phyloP scores from a whole-genome alignment of 495 filamentous ascomycete species.

The Penicillium steckii region DNA sequence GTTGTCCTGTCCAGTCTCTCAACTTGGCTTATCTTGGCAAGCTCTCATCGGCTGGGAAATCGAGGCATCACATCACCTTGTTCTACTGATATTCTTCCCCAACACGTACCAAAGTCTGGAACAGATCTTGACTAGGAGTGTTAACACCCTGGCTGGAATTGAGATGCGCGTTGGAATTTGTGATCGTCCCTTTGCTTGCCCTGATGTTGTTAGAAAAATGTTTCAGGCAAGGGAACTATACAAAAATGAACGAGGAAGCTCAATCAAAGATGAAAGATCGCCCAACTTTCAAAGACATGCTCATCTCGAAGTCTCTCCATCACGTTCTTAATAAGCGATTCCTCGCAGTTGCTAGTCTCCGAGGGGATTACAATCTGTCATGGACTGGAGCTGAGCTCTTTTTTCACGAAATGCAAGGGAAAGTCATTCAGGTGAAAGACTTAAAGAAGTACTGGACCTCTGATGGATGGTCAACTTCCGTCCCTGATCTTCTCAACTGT shows the following conservation, averaged over 20 bases:
- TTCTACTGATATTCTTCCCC: conserved; percentile 71
- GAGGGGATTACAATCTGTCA: conserved; percentile 47
- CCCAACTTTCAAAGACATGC: conserved; percentile 47
- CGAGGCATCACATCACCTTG: conserved; percentile 63
- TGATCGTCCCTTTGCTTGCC: conserved; percentile 47
- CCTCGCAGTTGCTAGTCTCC: conserved; percentile 58
- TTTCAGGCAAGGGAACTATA: conserved; percentile 36
- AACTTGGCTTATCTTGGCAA: conserved; percentile 75
- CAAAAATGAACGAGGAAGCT: too few relatives aligned
- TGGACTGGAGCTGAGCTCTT: conserved; percentile 74
- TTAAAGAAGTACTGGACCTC: conserved; percentile 4
- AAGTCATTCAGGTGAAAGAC: conserved; percentile 12
- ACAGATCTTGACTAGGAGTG: conserved; percentile 31
- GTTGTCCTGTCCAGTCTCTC: conserved; percentile 57
- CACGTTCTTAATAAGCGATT: conserved; percentile 70
- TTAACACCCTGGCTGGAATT: conserved; percentile 6
- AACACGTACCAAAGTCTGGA: conserved; percentile 57
- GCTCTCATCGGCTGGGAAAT: conserved; percentile 78
- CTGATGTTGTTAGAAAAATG: conserved; percentile 39
- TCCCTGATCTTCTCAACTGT: conserved; percentile 32
- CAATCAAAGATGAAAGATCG: conserved; percentile 4
- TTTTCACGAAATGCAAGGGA: conserved; percentile 47
- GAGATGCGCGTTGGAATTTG: conserved; percentile 49
- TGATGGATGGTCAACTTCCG: conserved; percentile 27
- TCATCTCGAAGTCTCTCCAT: conserved; percentile 72